phyloP scores from a whole-genome alignment of 805 yeast genomes.

The Candida krabiensis region DNA sequence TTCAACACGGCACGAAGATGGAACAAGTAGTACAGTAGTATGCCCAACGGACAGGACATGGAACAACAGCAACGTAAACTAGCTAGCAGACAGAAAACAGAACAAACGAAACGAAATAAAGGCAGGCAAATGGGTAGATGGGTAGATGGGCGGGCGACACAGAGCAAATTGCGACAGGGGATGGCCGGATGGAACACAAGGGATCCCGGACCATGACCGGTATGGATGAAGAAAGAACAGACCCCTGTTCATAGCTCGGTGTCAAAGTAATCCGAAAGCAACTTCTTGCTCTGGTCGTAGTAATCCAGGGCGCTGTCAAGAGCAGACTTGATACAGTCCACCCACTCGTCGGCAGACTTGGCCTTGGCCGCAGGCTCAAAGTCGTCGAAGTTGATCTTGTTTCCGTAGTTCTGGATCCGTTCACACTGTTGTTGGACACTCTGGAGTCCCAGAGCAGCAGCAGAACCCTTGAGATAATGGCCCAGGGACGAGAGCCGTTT shows the following conservation, averaged over 20 bases:
- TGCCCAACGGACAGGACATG: too few species aligned
- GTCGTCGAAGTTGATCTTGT: conserved; percentile 35
- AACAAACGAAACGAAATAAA: too few species aligned
- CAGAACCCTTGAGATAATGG: conserved; percentile 92
- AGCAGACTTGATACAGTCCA: conserved; percentile 52
- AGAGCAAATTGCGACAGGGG: too few species aligned
- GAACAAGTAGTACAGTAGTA: too few species aligned
- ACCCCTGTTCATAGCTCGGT: conserved; percentile 27
- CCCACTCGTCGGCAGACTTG: conserved; percentile 32
- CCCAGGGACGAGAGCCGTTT: conserved; percentile 72
- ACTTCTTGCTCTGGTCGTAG: conserved; percentile 48
- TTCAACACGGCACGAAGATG: too few species aligned
- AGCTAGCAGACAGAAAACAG: too few species aligned
- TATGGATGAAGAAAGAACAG: not conserved
- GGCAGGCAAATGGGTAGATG: too few species aligned
- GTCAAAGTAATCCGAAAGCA: conserved; percentile 53
- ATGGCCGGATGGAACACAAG: too few species aligned
- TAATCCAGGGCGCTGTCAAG: conserved; percentile 50
- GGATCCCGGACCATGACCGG: too few species aligned
- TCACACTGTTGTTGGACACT: conserved; percentile 88
- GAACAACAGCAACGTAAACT: too few species aligned
- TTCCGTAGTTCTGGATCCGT: conserved; percentile 87
- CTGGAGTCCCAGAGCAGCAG: conserved; percentile 87
- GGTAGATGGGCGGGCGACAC: too few species aligned
- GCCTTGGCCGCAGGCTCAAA: conserved; percentile 31